Evolutionary conservation across 257 asterid species (phyloP).

Genomic region (Solanum paucissectum): DNA sequence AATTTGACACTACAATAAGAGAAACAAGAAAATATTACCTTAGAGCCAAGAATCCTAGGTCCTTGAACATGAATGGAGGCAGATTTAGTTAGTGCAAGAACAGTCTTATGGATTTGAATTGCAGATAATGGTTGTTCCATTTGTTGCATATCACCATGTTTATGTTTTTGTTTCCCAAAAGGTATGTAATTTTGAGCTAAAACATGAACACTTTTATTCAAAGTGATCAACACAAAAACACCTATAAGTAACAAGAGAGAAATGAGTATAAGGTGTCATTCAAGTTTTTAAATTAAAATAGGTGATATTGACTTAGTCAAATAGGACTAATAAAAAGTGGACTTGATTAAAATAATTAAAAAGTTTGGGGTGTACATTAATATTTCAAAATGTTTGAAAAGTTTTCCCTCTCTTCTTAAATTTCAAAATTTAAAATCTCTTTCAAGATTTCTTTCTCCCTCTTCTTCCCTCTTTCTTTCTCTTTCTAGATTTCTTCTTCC

Average conservation of each 20-base stretch:
- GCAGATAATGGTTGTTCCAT: constrained; percentile 40
- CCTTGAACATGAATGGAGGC: constrained; percentile 18
- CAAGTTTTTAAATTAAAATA: too few relatives aligned
- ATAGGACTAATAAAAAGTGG: too few relatives aligned
- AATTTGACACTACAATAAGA: neutral
- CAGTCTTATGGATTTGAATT: constrained; percentile 26
- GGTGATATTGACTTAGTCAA: too few relatives aligned
- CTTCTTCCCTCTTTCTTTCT: too few relatives aligned
- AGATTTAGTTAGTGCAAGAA: constrained; percentile 16
- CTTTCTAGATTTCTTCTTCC: too few relatives aligned
- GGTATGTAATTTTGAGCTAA: neutral
- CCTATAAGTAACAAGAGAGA: neutral
- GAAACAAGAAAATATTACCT: neutral
- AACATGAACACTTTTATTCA: neutral
- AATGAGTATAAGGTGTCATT: too few relatives aligned
- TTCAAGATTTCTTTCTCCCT: too few relatives aligned
- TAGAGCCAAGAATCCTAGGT: constrained; percentile 20
- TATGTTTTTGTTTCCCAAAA: neutral
- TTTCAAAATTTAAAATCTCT: too few relatives aligned
- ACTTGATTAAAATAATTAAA: too few relatives aligned
- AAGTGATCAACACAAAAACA: neutral
- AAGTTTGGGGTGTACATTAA: too few relatives aligned
- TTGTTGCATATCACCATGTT: neutral
- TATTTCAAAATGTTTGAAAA: too few relatives aligned
- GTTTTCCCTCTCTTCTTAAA: too few relatives aligned